Evolutionary conservation across 2,329 filamentous ascomycete genomes (phyloP).

Genomic region (Chaetomium sp.): DNA sequence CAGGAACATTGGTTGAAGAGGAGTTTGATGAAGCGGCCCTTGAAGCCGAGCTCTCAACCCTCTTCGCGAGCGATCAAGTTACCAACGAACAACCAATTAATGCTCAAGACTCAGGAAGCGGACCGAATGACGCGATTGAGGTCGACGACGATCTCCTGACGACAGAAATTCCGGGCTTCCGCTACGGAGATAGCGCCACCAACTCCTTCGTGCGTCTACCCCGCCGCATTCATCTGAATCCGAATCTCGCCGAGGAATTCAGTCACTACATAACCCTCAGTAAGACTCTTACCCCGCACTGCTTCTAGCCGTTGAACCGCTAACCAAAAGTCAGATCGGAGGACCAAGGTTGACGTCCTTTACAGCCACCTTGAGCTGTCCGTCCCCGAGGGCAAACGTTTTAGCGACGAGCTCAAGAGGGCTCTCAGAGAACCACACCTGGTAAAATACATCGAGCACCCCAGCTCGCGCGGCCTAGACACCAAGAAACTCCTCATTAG

Average conservation of each 20-base stretch:
- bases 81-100: constrained; percentile 15
- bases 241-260: constrained; percentile 5
- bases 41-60: constrained; percentile 6
- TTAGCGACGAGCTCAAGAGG: constrained; percentile 7
- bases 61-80: constrained; percentile 7
- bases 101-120: constrained; percentile 12
- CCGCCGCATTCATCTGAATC: constrained; percentile 14
- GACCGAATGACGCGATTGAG: not conserved
- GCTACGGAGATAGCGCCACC: constrained; percentile 10
- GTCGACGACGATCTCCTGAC: constrained; percentile 4
- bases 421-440: constrained; percentile 10
- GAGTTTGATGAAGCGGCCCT: constrained; percentile 3
- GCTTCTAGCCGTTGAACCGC: not conserved
- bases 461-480: not conserved
- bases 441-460: constrained; percentile 1
- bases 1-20: not conserved
- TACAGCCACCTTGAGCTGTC: constrained; percentile 15
- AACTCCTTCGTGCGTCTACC: constrained; percentile 7
- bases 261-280: constrained; percentile 16
- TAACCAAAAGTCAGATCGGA: constrained; percentile 12
- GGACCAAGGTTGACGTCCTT: constrained; percentile 9
- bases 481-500: constrained; percentile 14
- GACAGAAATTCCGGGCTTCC: constrained; percentile 13
- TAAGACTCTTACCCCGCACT: constrained; percentile 2
- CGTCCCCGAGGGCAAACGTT: constrained; percentile 12